Conservation (phyloP, 2,329 filamentous ascomycete genomes). For the Moelleriella libera region DNA sequence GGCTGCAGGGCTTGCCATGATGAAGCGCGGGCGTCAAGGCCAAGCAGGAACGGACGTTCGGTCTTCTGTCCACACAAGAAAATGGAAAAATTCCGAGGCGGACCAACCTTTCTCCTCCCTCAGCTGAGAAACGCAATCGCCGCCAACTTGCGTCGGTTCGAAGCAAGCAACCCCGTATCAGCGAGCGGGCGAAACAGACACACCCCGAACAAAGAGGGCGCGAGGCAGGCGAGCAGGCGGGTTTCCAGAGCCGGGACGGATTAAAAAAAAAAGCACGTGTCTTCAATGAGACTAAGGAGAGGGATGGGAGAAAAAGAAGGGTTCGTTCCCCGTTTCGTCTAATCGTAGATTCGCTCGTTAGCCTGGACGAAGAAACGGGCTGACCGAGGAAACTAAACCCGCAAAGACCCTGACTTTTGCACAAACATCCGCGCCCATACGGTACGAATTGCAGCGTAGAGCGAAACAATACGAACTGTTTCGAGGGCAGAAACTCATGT, state of each 20-base stretch:
- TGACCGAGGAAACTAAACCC: not conserved
- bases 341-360: not conserved
- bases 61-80: no score
- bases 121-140: not conserved
- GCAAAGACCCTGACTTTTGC: no score
- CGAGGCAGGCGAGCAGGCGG: no score
- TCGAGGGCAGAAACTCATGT: no score
- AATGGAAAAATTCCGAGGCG: not conserved
- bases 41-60: not conserved
- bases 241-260: no score
- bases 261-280: no score
- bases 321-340: not conserved
- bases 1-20: slow-evolving; percentile 23
- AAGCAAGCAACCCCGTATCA: not conserved
- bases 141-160: not conserved
- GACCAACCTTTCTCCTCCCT: not conserved
- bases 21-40: slow-evolving; percentile 1
- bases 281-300: no score
- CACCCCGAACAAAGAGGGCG: not conserved
- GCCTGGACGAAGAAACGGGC: not conserved
- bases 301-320: not conserved
- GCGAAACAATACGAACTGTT: no score
- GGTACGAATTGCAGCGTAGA: no score
- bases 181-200: not conserved
- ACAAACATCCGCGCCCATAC: no score